Evolutionary conservation across 2,329 filamentous ascomycete species (phyloP).

Genomic region (Diaporthe humulicola): DNA sequence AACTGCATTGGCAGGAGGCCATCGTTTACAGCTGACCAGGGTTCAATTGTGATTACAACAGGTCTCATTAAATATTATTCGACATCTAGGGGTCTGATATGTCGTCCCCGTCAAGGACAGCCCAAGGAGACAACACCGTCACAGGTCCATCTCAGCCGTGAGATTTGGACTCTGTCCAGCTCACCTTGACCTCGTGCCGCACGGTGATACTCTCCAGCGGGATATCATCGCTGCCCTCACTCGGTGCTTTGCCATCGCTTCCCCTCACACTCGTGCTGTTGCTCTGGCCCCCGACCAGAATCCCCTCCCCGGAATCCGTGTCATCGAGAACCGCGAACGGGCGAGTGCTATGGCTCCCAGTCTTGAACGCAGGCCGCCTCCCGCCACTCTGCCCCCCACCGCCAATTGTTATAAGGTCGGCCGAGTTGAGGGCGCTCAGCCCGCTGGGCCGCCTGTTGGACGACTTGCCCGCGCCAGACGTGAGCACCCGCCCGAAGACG

Average conservation of each 20-base stretch:
- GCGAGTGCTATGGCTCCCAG: not conserved
- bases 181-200: slow-evolving; percentile 16
- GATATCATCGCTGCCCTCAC: slow-evolving; percentile 18
- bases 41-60: not conserved
- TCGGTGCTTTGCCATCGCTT: slow-evolving; percentile 13
- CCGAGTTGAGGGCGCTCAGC: not conserved
- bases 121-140: not conserved
- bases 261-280: slow-evolving; percentile 10
- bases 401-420: slow-evolving; percentile 4
- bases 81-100: not conserved
- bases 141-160: not conserved
- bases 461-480: slow-evolving; percentile 18
- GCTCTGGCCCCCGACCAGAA: not conserved
- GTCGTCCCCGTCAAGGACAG: not conserved
- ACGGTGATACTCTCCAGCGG: not conserved
- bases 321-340: slow-evolving; percentile 17
- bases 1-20: not conserved
- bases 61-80: slow-evolving; percentile 10
- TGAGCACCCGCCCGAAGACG: slow-evolving; percentile 3
- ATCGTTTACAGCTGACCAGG: not conserved
- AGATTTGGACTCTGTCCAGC: slow-evolving; percentile 18
- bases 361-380: not conserved
- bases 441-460: slow-evolving; percentile 15
- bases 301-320: slow-evolving; percentile 6
- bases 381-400: not conserved